Base-by-base conservation (phyloP, 495 filamentous ascomycete genomes). In the Evansstolkia leycettana region DNA sequence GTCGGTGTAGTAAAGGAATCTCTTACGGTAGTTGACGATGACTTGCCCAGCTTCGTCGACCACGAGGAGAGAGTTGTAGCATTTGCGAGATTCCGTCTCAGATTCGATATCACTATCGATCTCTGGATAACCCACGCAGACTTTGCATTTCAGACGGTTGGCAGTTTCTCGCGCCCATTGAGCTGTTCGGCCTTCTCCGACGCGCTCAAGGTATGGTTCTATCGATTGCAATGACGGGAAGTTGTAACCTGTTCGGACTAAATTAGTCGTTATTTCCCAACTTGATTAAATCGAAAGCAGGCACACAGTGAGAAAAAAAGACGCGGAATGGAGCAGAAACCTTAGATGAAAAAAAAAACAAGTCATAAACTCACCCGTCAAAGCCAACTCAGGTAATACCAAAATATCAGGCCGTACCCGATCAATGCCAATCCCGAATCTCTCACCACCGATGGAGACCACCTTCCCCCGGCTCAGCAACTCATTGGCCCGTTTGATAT, bases 101-200 rank as follows among this genome's bases (percentile, higher is more conserved):
- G 12, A 26, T 7, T 32, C 34, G n/a, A n/a, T n/a, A n/a, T n/a
- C n/a, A n/a, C 13, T 39, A 20, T 60, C 51, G 8, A 70, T 69
- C 55, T 98, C 90, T 0, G 90, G 87, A 48, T 96, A 98, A 8
- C 90, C 89, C 5, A 87, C 78, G 16, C 76, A 80, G n/a, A 95
- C 85, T 41, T 75, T 70, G 56, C 88, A 94, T 11, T 71, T 60
- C 39, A 86, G 66, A 34, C 75, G 78, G 36, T 66, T 57, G 12
- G 90, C 90, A 5, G 71, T 80, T 15, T 69, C 69, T 17, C 72
- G 68, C 1, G 90, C 90, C 90, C 90, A 98, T 29, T 71, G 50
- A 2, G 83, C 77, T 28, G 77, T 83, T 24, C 76, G 73, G 1
- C 90, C 90, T 1, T 75, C 53, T 2, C 75, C 72, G 11, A 73